These are phyloP conservation scores for Chaetomiaceae sp. DNA, from an alignment of 2,329 filamentous ascomycete species.

Conservation along the genomic window DNA sequence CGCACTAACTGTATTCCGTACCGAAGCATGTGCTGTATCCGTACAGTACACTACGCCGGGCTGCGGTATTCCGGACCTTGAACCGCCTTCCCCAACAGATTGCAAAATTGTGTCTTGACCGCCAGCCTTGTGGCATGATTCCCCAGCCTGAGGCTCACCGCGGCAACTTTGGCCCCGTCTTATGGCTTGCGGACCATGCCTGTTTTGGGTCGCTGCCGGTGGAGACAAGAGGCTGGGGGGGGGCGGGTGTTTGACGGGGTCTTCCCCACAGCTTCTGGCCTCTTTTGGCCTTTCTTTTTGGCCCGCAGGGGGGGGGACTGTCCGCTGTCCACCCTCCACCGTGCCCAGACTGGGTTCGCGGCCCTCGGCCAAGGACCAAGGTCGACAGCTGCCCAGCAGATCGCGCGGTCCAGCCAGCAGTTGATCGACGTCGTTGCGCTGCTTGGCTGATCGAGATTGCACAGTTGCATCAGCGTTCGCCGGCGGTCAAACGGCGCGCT, in stretches of 20 bases:
- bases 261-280: slow-evolving; percentile 7
- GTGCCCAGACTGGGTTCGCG: too few relatives aligned
- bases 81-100: slow-evolving; percentile 1
- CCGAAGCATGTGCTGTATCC: too few relatives aligned
- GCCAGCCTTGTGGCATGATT: background rate
- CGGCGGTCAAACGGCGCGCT: background rate
- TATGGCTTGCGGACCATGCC: slow-evolving; percentile 7
- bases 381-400: too few relatives aligned
- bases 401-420: too few relatives aligned
- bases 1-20: too few relatives aligned
- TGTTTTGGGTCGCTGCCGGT: background rate
- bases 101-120: background rate
- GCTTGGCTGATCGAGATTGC: slow-evolving; percentile 12
- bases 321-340: too few relatives aligned
- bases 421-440: background rate
- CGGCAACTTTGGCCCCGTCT: slow-evolving; percentile 9
- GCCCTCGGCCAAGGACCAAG: too few relatives aligned
- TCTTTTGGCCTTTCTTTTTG: background rate
- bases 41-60: too few relatives aligned
- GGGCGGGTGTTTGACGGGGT: too few relatives aligned
- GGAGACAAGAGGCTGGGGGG: slow-evolving; percentile 9
- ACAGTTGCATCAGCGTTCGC: slow-evolving; percentile 3
- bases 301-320: too few relatives aligned
- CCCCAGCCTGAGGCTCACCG: slow-evolving; percentile 9
- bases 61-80: too few relatives aligned